Evolutionary conservation across 1,284 basidiomycete genomes (phyloP), one percentile per base, ranked within the genome.

Genomic region (Xerocomus subilludens): DNA sequence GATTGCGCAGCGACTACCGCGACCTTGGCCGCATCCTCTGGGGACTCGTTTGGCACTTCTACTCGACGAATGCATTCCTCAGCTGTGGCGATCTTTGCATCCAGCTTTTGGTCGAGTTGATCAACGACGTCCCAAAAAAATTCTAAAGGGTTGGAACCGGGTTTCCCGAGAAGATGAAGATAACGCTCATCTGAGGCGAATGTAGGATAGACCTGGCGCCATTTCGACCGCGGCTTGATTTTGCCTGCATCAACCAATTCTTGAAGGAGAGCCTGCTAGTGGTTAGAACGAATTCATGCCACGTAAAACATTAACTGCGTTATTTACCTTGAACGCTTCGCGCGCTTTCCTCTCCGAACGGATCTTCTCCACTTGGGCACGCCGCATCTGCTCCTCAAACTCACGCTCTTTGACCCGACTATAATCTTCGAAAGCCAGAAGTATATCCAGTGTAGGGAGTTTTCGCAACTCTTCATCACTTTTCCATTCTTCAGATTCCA

Each of bases 41-140:
- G 73, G 3, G 73, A 72, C 79, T 82, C 78, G 78, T 83, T 79
- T 78, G 79, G 78, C 74, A 42, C 73, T 71, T 91, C 90, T 82
- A 83, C 76, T 60, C 87, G 85, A 73, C 87, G 87, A 75, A 95
- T 87, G 5, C 89, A 90, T 51, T 87, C 89, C 75, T 94, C 91
- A 0, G 92, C 90, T 20, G 89, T 75, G 18, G 86, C 87, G 35
- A 95, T 91, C 79, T 94, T 94, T 35, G 89, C 88, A 76, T 98
- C 96, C 21, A 98, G 89, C 77, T 92, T 90, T 80, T 96, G 93
- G 79, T 96, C 96, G 8, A 98, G 88, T 55, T 89, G 89, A 84
- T 99, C 98, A 56, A 98, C 93, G 10, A 90, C 83, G 83, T 99
- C 98, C 95, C 96, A 98, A 86, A 98, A 99, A 20, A 99, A 89